phyloP scores from a whole-genome alignment of 345 rosid genomes.

The Salix koriyanagi region DNA sequence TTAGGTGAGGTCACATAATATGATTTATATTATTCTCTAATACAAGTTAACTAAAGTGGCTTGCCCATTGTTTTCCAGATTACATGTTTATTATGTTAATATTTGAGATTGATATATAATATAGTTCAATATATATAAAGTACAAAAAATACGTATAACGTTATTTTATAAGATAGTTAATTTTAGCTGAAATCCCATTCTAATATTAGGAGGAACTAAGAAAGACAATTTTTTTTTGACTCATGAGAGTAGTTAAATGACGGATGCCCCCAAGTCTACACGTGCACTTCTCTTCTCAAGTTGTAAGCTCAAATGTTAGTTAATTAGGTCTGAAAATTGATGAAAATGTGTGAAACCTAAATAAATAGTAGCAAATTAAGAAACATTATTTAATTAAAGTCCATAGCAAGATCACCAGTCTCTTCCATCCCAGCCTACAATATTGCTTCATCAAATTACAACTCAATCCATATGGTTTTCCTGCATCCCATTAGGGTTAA shows the following conservation, averaged over 20 bases:
- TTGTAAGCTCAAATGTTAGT: slow-evolving; percentile 17
- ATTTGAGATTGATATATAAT: no score
- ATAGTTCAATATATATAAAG: no score
- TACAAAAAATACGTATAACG: no score
- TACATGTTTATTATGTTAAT: no score
- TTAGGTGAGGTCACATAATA: no score
- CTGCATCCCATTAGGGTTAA: neutral
- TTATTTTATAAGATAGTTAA: neutral
- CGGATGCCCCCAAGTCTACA: slow-evolving; percentile 7
- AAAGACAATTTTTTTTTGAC: slow-evolving; percentile 8
- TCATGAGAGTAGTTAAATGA: neutral
- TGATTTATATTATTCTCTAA: no score
- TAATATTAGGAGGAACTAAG: neutral
- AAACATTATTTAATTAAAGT: neutral
- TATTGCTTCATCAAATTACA: neutral
- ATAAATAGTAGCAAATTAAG: neutral
- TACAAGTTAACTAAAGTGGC: no score
- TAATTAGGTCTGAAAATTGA: slow-evolving; percentile 39
- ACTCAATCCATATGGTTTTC: neutral
- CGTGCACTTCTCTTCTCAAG: slow-evolving; percentile 21
- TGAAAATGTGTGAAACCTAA: slow-evolving; percentile 18
- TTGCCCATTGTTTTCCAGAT: no score
- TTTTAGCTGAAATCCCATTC: neutral
- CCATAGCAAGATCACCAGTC: slow-evolving; percentile 20
- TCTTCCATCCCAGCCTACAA: neutral